Percentiles rank a stretch among this genome's conserved stretches.
Evolutionary conservation across 345 rosid genomes (phyloP).

Genomic region (Linum lewisii): DNA sequence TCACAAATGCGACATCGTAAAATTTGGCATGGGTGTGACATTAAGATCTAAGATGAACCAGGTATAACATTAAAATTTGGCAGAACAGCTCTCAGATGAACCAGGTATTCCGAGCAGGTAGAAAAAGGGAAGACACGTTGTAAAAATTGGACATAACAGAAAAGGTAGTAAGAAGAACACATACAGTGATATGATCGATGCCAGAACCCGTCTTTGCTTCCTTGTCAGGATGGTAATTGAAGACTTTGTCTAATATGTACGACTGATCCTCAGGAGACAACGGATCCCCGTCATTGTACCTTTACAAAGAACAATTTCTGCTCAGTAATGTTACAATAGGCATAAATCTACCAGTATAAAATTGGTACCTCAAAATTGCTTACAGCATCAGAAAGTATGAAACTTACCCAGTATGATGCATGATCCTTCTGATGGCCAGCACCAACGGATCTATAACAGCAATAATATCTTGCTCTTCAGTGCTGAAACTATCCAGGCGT

Average conservation of each 20-base stretch:
- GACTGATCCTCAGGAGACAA: conserved; percentile 58
- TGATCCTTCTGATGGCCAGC: conserved; percentile 47
- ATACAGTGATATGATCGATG: conserved; percentile 67
- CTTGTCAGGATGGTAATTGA: conserved; percentile 72
- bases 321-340: conserved; percentile 9
- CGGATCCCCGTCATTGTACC: conserved; percentile 77
- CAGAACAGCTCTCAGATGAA: background rate
- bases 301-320: conserved; percentile 27
- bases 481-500: conserved; percentile 65
- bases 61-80: background rate
- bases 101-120: background rate
- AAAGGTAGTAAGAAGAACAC: conserved; percentile 1
- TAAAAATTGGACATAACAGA: background rate
- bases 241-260: conserved; percentile 48
- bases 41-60: background rate
- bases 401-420: conserved; percentile 60
- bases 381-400: conserved; percentile 2
- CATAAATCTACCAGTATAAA: background rate
- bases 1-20: background rate
- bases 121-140: background rate
- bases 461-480: conserved; percentile 75
- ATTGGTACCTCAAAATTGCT: background rate
- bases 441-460: conserved; percentile 55
- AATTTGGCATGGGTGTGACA: no score
- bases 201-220: conserved; percentile 64